phyloP scores from a whole-genome alignment of 495 filamentous ascomycete genomes.

The Rusavskia elegans region DNA sequence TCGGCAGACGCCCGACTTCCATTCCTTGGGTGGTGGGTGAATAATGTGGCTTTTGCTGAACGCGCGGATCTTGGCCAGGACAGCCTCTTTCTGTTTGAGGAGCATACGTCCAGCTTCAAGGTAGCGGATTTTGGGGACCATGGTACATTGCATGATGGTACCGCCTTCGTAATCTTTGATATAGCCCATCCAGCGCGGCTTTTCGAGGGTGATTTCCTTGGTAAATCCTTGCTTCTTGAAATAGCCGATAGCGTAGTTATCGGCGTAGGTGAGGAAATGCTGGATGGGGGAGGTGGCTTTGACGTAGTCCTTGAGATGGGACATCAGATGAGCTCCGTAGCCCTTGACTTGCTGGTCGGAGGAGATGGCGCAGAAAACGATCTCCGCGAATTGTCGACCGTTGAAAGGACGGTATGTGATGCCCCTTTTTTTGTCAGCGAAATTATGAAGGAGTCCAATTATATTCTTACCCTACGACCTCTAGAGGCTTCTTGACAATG shows the following conservation, averaged over 20 bases:
- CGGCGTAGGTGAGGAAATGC: slow-evolving; percentile 97
- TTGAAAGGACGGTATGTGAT: slow-evolving; percentile 97
- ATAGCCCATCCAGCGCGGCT: slow-evolving; percentile 93
- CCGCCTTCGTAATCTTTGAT: slow-evolving; percentile 99
- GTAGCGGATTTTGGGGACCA: slow-evolving; percentile 90
- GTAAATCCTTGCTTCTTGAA: slow-evolving; percentile 99
- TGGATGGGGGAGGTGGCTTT: slow-evolving; percentile 92
- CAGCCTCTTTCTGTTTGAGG: slow-evolving; percentile 88
- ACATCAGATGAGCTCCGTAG: slow-evolving; percentile 96
- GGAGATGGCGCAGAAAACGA: slow-evolving; percentile 96
- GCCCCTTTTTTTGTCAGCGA: slow-evolving; percentile 36
- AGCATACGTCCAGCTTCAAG: slow-evolving; percentile 90
- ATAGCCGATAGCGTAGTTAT: slow-evolving; percentile 98
- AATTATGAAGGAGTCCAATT: not conserved
- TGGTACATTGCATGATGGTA: slow-evolving; percentile 97
- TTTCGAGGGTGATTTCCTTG: slow-evolving; percentile 89
- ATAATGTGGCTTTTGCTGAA: slow-evolving; percentile 79
- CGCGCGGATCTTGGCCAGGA: slow-evolving; percentile 84
- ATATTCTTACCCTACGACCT: slow-evolving; percentile 60
- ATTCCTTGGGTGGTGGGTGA: slow-evolving; percentile 70
- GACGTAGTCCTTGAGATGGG: slow-evolving; percentile 95
- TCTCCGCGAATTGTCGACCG: slow-evolving; percentile 85
- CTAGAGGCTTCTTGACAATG: slow-evolving; percentile 89
- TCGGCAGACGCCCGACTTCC: slow-evolving; percentile 50
- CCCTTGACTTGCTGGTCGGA: slow-evolving; percentile 98